Percentiles rank a stretch among this genome's conserved stretches.
Conservation (phyloP, 768 basidiomycete genomes). For the Auricularia auricula-judae region DNA sequence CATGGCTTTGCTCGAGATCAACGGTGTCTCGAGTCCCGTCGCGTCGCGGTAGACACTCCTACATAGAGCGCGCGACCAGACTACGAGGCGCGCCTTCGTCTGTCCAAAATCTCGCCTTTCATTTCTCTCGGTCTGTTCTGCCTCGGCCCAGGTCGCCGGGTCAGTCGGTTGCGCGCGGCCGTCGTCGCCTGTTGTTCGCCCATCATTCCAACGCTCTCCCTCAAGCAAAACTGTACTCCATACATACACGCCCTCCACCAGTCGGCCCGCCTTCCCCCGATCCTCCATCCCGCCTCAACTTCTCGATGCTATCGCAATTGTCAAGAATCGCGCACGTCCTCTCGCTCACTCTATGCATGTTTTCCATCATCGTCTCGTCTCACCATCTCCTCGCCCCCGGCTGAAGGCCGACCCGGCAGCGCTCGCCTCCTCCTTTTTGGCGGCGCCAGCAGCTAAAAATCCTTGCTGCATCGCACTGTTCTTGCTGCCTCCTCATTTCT, state of each 20-base stretch:
- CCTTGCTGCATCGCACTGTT: neutral
- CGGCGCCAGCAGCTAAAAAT: neutral
- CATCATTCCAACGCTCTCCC: neutral
- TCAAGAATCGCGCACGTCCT: neutral
- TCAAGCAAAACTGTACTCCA: neutral
- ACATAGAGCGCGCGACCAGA: neutral
- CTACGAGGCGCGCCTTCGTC: neutral
- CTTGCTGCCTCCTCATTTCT: neutral
- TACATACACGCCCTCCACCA: neutral
- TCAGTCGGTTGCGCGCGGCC: neutral
- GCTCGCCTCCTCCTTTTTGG: neutral
- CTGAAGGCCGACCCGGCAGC: neutral
- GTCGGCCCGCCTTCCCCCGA: neutral
- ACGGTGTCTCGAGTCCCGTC: constrained; percentile 1
- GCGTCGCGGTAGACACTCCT: neutral
- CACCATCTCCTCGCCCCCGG: neutral
- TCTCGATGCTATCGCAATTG: neutral
- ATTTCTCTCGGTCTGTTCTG: neutral
- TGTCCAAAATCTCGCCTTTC: neutral
- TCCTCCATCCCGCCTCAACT: neutral
- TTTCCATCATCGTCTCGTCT: neutral
- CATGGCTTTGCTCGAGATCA: constrained; percentile 4
- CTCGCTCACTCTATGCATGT: neutral
- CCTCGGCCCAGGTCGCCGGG: neutral
- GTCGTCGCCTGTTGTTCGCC: neutral